Base-by-base conservation (phyloP, 1,284 basidiomycete genomes). In the Tranzscheliella williamsii region DNA sequence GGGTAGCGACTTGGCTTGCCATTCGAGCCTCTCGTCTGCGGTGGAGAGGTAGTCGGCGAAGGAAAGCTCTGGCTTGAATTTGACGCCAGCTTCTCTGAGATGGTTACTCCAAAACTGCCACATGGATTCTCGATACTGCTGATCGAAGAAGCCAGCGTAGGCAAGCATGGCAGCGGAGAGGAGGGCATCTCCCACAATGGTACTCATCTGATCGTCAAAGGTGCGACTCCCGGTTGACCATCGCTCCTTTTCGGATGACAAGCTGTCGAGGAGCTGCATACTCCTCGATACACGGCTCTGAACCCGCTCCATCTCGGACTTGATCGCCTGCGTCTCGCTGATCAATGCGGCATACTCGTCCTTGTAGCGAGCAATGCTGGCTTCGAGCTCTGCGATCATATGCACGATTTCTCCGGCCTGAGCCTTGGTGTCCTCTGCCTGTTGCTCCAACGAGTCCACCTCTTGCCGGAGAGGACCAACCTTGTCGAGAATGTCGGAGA, bases 131-230 rank as follows among this genome's bases (percentile, higher is more conserved):
- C 95, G 91, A 80, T 97, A 95, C 73, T 91, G 88, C 78, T 99
- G 95, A 76, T 99, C 95, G 77, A 99, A 99, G 85, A 93, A 98
- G 49, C 95, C 95, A 17, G 89, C 88, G 72, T 98, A 98, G 1
- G 94, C 93, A 51, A 98, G 81, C 85, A 97, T 97, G 1, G 91
- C 95, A 0, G 95, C 89, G 22, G 94, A 97, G 26, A 98, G 84
- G 27, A 99, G 81, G 24, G 96, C 92, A 78, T 99, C 95, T 33
- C 95, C 95, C 23, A 94, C 90, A 66, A 99, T 94, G 29, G 96
- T 99, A 76, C 91, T 90, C 92, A 98, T 97, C 79, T 98, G 94
- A 2, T 87, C 86, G 73, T 98, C 95, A 77, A 99, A 99, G 0
- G 92, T 94, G 46, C 88, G 87, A 78, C 94, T 97, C 30, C 92